Evolutionary conservation across 1,284 basidiomycete species (phyloP).

Genomic region (Cutaneotrichosporon sp.): DNA sequence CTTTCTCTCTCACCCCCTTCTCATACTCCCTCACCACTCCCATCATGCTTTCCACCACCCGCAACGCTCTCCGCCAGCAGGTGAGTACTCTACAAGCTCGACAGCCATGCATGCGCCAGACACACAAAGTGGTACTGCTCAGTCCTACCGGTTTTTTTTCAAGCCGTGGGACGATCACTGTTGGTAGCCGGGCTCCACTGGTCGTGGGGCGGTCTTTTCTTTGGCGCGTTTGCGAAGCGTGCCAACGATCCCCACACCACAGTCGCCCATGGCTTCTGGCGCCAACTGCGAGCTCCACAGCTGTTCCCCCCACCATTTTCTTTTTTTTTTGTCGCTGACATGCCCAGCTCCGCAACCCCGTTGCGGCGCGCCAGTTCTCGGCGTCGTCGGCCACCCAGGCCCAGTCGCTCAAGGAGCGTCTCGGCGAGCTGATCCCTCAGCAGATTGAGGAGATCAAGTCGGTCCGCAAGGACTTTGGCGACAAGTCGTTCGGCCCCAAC

Average conservation of each 20-base stretch:
- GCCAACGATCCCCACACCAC: not conserved
- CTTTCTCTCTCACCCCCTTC: slow-evolving; percentile 1
- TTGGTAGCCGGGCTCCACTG: not conserved
- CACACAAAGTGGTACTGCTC: not conserved
- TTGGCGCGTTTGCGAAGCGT: not conserved
- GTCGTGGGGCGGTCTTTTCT: not conserved
- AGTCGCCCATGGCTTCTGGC: not conserved
- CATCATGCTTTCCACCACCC: slow-evolving; percentile 20
- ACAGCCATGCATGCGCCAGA: too few relatives aligned
- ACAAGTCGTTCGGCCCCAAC: slow-evolving; percentile 84
- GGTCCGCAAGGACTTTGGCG: slow-evolving; percentile 73
- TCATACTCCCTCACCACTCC: not conserved
- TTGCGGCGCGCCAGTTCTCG: slow-evolving; percentile 49
- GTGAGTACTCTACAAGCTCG: slow-evolving; percentile 17
- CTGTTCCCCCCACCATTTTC: not conserved
- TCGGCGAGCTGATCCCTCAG: slow-evolving; percentile 82
- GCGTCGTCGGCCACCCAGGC: slow-evolving; percentile 58
- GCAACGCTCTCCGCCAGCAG: slow-evolving; percentile 30
- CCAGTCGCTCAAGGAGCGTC: slow-evolving; percentile 78
- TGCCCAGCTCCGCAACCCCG: slow-evolving; percentile 15
- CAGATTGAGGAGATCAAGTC: slow-evolving; percentile 85
- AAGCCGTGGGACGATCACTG: not conserved
- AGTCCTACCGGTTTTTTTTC: not conserved
- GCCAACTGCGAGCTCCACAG: not conserved
- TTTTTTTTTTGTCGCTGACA: not conserved